Base-by-base conservation (phyloP, 441 rosid genomes). In the Jatropha multifida region DNA sequence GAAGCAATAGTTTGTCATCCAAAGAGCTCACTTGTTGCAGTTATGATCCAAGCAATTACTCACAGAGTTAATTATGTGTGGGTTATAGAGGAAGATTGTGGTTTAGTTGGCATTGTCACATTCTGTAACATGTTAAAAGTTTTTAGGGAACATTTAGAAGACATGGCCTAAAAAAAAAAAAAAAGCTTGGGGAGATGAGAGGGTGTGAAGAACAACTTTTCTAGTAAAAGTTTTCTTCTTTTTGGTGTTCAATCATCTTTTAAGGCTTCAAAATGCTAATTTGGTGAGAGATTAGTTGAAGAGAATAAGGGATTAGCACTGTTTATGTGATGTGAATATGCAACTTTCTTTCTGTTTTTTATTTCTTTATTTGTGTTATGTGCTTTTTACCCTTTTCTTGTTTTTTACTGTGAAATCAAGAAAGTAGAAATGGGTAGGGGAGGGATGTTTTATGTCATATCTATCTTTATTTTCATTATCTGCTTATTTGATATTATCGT, bases 31-130 rank as follows among this genome's bases (percentile, higher is more conserved):
- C 87, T 95, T n/a, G 88, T 89, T 70, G 98, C 99, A 2, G 97
- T 93, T 69, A 92, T 95, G 99, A 85, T 93, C 75, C 97, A 95
- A 77, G 98, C 98, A 32, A 88, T 90, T 61, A 83, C 98, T 41
- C 94, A 88, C 37, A 88, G 97, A 46, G 95, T 92, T 81, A 95
- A 89, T 32, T 89, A 95, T 54, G 95, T 90, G 64, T 95, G 99
- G 99, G 99, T 95, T 32, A 65, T 85, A 11, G 91, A 89, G 68
- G 90, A 88, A 14, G 97, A 93, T 60, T 86, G 86, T 75, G 85
- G 89, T 78, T 83, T 95, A 85, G 85, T 88, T 48, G 99, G 99
- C 60, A 90, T 93, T 68, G 98, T 95, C 15, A 92, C 94, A 14
- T 95, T 95, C 81, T 79, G 82, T 69, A 83, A 85, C 54, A 81